Evolutionary conservation across 1,284 basidiomycete species (phyloP).

Genomic region (Cutaneotrichosporon curvatum): DNA sequence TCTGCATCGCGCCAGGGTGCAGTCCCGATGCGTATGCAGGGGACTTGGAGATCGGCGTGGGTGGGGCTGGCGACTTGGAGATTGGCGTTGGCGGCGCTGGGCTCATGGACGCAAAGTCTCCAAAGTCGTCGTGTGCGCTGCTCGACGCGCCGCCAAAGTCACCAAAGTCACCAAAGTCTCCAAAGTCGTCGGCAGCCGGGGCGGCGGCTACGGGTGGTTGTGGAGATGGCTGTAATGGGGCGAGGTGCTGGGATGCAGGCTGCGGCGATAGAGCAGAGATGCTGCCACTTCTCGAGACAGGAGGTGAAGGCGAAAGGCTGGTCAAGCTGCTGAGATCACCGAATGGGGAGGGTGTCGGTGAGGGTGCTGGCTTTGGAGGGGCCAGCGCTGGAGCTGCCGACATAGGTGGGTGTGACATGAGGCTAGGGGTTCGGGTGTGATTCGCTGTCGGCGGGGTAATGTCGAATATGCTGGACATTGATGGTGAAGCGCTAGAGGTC

Average conservation of each 20-base stretch:
- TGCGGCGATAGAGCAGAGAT: not conserved
- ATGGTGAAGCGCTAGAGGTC: too few species aligned
- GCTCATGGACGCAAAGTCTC: slow-evolving; percentile 10
- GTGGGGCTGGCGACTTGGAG: not conserved
- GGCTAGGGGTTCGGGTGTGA: too few species aligned
- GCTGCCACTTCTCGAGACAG: not conserved
- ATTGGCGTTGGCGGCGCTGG: not conserved
- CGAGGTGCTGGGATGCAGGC: not conserved
- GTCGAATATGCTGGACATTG: too few species aligned
- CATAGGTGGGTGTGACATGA: too few species aligned
- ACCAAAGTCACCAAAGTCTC: slow-evolving; percentile 14
- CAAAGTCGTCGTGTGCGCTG: slow-evolving; percentile 8
- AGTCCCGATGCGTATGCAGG: not conserved
- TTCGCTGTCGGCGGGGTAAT: too few species aligned
- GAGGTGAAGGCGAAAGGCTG: not conserved
- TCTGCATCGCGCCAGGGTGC: too few species aligned
- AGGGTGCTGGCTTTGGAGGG: not conserved
- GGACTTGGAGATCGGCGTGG: not conserved
- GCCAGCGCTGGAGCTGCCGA: too few species aligned
- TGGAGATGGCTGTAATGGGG: not conserved
- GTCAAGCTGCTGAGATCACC: not conserved
- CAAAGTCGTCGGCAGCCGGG: slow-evolving; percentile 8
- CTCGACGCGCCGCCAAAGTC: slow-evolving; percentile 3
- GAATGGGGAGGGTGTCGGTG: not conserved
- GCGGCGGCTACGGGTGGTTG: not conserved